Percentiles rank a stretch among this genome's conserved stretches.
These are phyloP conservation scores for Talaromyces sp. DNA, from an alignment of 2,329 filamentous ascomycete genomes.

Conservation along the genomic window DNA sequence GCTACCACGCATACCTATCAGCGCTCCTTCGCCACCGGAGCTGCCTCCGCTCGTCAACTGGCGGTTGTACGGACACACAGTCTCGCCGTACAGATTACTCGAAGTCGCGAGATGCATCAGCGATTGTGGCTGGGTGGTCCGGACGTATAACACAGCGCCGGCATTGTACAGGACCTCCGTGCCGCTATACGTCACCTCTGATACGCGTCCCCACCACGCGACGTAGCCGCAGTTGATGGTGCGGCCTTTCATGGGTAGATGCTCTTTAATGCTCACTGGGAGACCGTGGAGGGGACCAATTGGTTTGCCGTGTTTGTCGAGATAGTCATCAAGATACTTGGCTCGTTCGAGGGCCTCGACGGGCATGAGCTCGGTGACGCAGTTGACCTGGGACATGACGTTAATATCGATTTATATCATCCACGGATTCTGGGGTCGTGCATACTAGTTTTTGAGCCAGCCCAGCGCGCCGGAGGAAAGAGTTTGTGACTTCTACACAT, in stretches of 20 bases:
- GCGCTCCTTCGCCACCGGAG: slow-evolving; percentile 35
- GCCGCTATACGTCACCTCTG: slow-evolving; percentile 13
- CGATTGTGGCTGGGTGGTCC: slow-evolving; percentile 57
- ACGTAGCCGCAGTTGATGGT: slow-evolving; percentile 10
- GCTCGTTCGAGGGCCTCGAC: slow-evolving; percentile 34
- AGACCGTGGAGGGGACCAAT: slow-evolving; percentile 40
- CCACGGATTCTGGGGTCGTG: slow-evolving; percentile 37
- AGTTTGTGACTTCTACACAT: slow-evolving; percentile 46
- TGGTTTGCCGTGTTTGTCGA: slow-evolving; percentile 26
- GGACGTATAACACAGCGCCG: slow-evolving; percentile 54
- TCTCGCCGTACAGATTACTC: slow-evolving; percentile 31
- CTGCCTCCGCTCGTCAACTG: slow-evolving; percentile 29
- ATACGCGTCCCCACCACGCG: slow-evolving; percentile 8
- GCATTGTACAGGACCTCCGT: slow-evolving; percentile 9
- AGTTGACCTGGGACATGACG: slow-evolving; percentile 19
- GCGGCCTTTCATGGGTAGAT: slow-evolving; percentile 19
- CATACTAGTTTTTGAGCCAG: slow-evolving; percentile 27
- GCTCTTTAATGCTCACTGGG: slow-evolving; percentile 38
- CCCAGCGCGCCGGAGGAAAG: slow-evolving; percentile 36
- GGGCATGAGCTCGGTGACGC: slow-evolving; percentile 40
- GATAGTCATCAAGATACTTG: slow-evolving; percentile 35
- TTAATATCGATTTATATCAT: slow-evolving; percentile 30
- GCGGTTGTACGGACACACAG: slow-evolving; percentile 28
- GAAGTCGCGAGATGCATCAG: slow-evolving; percentile 53
- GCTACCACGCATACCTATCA: slow-evolving; percentile 34